Evolutionary conservation across 371 early-diverging fungal species (phyloP), one percentile per base, ranked within the genome.

Genomic region (Mucor irregularis): DNA sequence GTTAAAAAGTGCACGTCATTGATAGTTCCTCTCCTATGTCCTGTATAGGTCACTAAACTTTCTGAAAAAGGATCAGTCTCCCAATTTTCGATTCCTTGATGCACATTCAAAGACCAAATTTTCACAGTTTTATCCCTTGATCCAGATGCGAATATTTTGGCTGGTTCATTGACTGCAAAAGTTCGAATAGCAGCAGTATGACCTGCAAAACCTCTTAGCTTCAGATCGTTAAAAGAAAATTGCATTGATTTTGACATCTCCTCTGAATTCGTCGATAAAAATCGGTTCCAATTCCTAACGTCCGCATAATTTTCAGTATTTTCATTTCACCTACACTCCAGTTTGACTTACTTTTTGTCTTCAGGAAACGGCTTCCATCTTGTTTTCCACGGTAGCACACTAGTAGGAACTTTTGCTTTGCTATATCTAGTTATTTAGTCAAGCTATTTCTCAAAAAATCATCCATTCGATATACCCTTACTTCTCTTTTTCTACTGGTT

Each of bases 191-290:
- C 69, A 2, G 80, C 76, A 0, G 73, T 73, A 48, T 86, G 85
- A 3, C 85, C 87, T 51, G 80, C 83, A 61, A 80, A 83, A 3
- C 83, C 84, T 33, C 84, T 57, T 11, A 86, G 56, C 37, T 86
- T 86, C 26, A 84, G 66, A 53, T 86, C 85, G 43, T 86, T 85
- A 49, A 86, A 86, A 0, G 84, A 82, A 63, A 86, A 86, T 35
- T 86, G 87, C 81, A 84, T 78, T 1, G 81, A 74, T 33, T 86
- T 85, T 13, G 87, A 84, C 87, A 86, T 86, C 61, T 86, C 87
- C 64, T 85, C 85, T 25, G 79, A 80, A 61, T 86, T 86, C 3
- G 87, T 86, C 0, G 85, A 86, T 50, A 86, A 46, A 47, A 83
- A 86, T 16, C 87, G 67, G 56, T 83, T 85, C 85, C 87, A 86